Evolutionary conservation across 2,329 filamentous ascomycete species (phyloP), one percentile per base, ranked within the genome.

Genomic region (Aureobasidium sp.): DNA sequence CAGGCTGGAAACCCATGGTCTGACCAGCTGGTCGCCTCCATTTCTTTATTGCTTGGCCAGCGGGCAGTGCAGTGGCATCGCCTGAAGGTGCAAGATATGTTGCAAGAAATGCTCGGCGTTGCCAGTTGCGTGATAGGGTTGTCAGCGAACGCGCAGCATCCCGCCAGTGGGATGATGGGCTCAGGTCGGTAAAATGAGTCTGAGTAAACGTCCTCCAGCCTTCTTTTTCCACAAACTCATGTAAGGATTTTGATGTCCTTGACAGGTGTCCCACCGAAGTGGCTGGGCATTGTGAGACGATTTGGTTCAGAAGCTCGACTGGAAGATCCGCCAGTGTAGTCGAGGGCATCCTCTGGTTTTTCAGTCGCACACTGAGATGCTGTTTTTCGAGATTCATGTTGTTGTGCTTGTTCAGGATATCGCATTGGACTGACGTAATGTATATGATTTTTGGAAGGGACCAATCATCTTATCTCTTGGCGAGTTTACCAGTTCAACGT

Each of bases 1-100:
- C 76, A 20, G 85, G 84, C 27, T 79, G 79, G 66, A 84, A 87
- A 3, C 84, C 84, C 68, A 86, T 82, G 61, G 76, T 86, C 74
- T 78, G 79, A 1, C 77, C 76, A 64, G 68, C 76, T 60, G 71
- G 75, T 65, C 68, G 72, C 67, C 73, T 70, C 79, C 77, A 74
- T 72, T 70, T 67, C 63, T 70, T 64, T 6, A 71, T 66, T 15
- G 67, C 66, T 29, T 68, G 65, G 66, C 72, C 72, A 2, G 68
- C 68, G n/a, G 72, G 72, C 63, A 63, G 44, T 20, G 55, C 41
- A 15, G 44, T 73, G 69, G 76, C 68, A 69, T 72, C 69, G 10
- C 69, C 68, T 3, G 69, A 64, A 0, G 78, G 81, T 44, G 79
- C 74, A 20, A 85, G 71, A 66, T 81, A 81, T 59, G 81, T 77